These are phyloP conservation scores for Calocybe gambosa DNA, from an alignment of 1,284 basidiomycete species.

Conservation along the genomic window DNA sequence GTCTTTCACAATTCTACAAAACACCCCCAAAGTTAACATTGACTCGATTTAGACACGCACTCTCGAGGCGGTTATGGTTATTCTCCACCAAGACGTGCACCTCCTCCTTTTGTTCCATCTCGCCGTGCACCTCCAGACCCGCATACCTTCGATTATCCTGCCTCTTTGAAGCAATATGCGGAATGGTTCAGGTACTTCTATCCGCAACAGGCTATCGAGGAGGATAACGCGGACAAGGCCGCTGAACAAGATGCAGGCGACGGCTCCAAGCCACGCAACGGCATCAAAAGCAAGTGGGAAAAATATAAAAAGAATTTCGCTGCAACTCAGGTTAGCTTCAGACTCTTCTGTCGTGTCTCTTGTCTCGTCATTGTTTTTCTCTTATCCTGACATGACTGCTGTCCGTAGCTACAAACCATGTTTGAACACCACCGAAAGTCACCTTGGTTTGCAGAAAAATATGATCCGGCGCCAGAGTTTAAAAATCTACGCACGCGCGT, in stretches of 20 bases:
- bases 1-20: too few relatives aligned
- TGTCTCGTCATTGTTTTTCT: slow-evolving; percentile 4
- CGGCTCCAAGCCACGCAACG: slow-evolving; percentile 73
- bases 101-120: slow-evolving; percentile 35
- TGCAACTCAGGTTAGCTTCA: slow-evolving; percentile 69
- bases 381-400: slow-evolving; percentile 22
- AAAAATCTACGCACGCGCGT: slow-evolving; percentile 67
- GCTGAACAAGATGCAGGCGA: slow-evolving; percentile 76
- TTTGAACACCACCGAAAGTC: slow-evolving; percentile 89
- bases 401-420: slow-evolving; percentile 79
- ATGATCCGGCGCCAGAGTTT: slow-evolving; percentile 70
- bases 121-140: slow-evolving; percentile 72
- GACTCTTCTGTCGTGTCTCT: neutral
- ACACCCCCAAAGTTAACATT: too few relatives aligned
- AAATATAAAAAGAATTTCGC: slow-evolving; percentile 88
- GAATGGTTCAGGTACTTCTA: slow-evolving; percentile 86
- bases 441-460: slow-evolving; percentile 93
- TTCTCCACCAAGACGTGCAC: slow-evolving; percentile 52
- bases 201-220: slow-evolving; percentile 71
- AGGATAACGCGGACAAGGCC: slow-evolving; percentile 74
- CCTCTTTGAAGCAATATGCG: slow-evolving; percentile 78
- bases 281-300: slow-evolving; percentile 78
- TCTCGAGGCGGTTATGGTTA: slow-evolving; percentile 55
- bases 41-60: too few relatives aligned
- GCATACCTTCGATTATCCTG: slow-evolving; percentile 76